These are phyloP conservation scores for Leccinum disarticulatum DNA, from an alignment of 768 basidiomycete species.

Conservation along the genomic window DNA sequence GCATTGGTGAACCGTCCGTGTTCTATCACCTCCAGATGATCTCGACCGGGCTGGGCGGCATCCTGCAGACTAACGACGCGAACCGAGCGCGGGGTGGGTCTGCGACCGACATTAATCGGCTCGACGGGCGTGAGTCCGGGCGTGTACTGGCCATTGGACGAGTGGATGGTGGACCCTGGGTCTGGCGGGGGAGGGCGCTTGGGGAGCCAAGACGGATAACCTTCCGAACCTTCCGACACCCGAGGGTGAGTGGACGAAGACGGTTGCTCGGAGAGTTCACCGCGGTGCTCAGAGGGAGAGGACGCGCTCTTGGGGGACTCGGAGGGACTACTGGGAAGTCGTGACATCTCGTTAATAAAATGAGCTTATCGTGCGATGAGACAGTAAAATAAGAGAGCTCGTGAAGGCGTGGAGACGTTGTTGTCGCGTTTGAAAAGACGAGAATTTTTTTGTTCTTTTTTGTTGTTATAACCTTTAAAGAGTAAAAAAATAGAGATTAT, in stretches of 20 bases:
- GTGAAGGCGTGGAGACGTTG: conserved; percentile 29
- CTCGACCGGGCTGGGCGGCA: conserved; percentile 39
- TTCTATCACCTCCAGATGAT: conserved; percentile 50
- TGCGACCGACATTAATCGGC: conserved; percentile 54
- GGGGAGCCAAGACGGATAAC: conserved; percentile 86
- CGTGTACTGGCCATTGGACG: conserved; percentile 44
- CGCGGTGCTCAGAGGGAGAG: conserved; percentile 28
- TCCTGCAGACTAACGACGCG: conserved; percentile 75
- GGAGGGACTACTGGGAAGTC: conserved; percentile 28
- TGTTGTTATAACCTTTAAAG: conserved; percentile 6
- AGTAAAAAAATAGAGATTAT: conserved; percentile 6
- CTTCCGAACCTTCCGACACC: conserved; percentile 50
- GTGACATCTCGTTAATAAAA: conserved; percentile 39
- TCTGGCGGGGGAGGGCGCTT: conserved; percentile 73
- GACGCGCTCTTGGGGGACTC: conserved; percentile 34
- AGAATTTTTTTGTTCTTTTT: conserved; percentile 19
- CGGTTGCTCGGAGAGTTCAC: conserved; percentile 33
- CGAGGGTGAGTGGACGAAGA: conserved; percentile 36
- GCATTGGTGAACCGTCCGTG: no score
- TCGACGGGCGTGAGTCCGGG: conserved; percentile 33
- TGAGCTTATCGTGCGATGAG: conserved; percentile 29
- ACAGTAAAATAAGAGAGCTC: conserved; percentile 30
- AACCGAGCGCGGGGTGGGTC: conserved; percentile 77
- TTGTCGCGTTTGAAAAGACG: conserved; percentile 34
- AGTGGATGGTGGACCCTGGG: conserved; percentile 69